Evolutionary conservation across 2,329 filamentous ascomycete genomes (phyloP), one percentile per base, ranked within the genome.

Genomic region (Ceratocystiopsis minuta): DNA sequence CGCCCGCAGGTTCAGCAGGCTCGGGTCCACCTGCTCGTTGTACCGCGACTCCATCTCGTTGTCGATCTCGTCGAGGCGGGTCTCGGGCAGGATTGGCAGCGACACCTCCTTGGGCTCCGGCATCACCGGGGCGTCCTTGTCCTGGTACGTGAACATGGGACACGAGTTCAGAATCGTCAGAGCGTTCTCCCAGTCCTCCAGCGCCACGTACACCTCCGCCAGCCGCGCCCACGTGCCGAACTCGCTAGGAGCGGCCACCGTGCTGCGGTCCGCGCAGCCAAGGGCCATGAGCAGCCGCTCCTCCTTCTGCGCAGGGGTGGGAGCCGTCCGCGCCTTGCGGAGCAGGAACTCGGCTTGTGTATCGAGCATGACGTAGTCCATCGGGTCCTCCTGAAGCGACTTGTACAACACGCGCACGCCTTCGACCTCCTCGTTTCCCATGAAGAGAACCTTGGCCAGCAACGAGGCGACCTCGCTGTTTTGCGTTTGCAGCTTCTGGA

Each of bases 101-200:
- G 82, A 76, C 36, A 96, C 81, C 43, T 86, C 82, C 52, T 81
- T 80, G 0, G 90, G 87, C 54, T 94, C 86, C 1, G 90, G 90
- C 80, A 96, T 88, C 45, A 90, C 64, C 4, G 90, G 90, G 6
- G 86, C 80, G 57, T 98, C 90, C 60, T 95, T 96, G 61, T 98
- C 90, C 60, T 96, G 90, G 59, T 98, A 96, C 7, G 90, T 98
- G 60, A 98, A 98, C 90, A 98, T 98, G 10, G 90, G 90, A 59
- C 90, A 98, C 16, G 90, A 98, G 62, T 98, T 98, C 41, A 98
- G 70, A 4, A 90, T 96, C 6, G 93, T 78, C 18, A 98, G 70
- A 1, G 90, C 90, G 51, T 96, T 76, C 55, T 96, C 90, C 86
- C 90, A 98, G 55, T 93, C 84, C 57, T 98, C 90, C 61, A 93